phyloP scores from a whole-genome alignment of 1,284 basidiomycete genomes.

The Farysia itapuensis region DNA sequence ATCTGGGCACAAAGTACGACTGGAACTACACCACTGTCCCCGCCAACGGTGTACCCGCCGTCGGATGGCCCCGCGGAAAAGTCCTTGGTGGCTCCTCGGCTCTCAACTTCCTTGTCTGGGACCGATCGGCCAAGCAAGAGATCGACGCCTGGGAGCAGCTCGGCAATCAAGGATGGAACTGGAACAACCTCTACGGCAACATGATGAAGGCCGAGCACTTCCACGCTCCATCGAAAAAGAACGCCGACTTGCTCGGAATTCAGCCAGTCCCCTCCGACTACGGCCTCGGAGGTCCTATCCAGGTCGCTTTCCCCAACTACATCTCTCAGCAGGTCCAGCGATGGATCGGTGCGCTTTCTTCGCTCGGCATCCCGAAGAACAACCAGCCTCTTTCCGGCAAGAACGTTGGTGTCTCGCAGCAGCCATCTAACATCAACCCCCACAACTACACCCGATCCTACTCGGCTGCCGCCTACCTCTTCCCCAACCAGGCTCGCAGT shows the following conservation, averaged over 20 bases:
- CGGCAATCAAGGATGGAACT: constrained; percentile 57
- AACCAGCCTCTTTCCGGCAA: constrained; percentile 44
- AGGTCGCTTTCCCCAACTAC: constrained; percentile 51
- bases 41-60: constrained; percentile 26
- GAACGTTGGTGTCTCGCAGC: constrained; percentile 50
- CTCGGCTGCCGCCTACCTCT: constrained; percentile 51
- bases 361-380: constrained; percentile 40
- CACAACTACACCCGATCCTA: constrained; percentile 51
- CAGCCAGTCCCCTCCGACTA: constrained; percentile 44
- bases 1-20: constrained; percentile 41
- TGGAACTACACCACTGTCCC: constrained; percentile 49
- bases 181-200: constrained; percentile 58
- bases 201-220: constrained; percentile 60
- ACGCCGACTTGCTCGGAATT: constrained; percentile 40
- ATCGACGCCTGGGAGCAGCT: constrained; percentile 55
- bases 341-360: constrained; percentile 34
- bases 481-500: constrained; percentile 37
- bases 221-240: constrained; percentile 43
- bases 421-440: constrained; percentile 52
- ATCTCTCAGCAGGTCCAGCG: constrained; percentile 42
- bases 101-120: constrained; percentile 60
- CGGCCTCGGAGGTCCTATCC: constrained; percentile 50
- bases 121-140: constrained; percentile 54
- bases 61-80: constrained; percentile 53
- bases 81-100: constrained; percentile 58